Base-by-base conservation (phyloP, 163 green algal species). In the Prototheca wickerhamii region DNA sequence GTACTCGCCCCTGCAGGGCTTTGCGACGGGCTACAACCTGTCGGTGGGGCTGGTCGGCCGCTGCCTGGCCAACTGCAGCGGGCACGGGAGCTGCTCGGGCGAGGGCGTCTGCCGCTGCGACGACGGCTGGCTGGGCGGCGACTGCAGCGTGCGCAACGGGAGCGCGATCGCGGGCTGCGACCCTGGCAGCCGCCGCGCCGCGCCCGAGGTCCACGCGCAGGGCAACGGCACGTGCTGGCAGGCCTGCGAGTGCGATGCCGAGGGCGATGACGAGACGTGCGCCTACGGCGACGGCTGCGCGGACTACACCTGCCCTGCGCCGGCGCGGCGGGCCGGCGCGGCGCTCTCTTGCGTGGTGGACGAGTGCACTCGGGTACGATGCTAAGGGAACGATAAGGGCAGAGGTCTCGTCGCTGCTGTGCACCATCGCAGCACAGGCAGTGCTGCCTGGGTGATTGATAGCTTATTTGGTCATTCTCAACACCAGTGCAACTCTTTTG, bases 41-140 rank as follows among this genome's bases (percentile, higher is more conserved):
- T 73, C 68, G 1, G 57, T 76, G 20, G 21, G 55, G 46, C 75
- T 68, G 60, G 8, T 70, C 33, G 76, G 63, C 3, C 55, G 37
- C 56, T 84, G 76, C 69, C 68, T 84, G 56, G 78, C 75, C 61
- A 55, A 69, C 60, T 84, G 76, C 70, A 69, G 33, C 29, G 74
- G 61, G 18, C 63, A 80, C 28, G 76, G 76, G 20, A 66, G 54
- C 42, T 84, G 76, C 72, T 65, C 31, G 46, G 34, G 40, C 3
- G 70, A 82, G 23, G 76, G 74, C 25, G 29, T 69, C 42, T 84
- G 76, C 60, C 34, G 64, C 57, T 84, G 76, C 62, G 15, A 65
- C 2, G 44, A 23, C 49, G 44, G 60, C 31, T 84, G 74, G 74
- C 42, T 55, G 32, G 76, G 76, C 18, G 76, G 76, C 17, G 76